A percentile compares a stretch with the other conserved stretches of the same genome.
Conservation (phyloP, 1,139 yeast species). For the Yamadazyma triangularis region DNA sequence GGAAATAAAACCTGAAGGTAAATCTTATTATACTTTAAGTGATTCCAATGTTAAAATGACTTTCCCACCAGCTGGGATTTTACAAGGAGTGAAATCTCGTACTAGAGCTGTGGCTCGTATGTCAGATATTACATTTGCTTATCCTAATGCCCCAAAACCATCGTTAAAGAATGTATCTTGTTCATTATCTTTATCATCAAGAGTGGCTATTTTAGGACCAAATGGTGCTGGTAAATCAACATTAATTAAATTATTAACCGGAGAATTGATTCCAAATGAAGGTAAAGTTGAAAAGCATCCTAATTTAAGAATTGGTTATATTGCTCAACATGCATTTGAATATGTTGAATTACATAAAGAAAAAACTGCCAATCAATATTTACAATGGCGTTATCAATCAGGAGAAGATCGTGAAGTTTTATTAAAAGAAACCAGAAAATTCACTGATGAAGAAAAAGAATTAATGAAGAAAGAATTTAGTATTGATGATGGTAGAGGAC, state of each 20-base stretch:
- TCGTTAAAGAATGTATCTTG: slow-evolving; percentile 77
- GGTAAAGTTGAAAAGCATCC: slow-evolving; percentile 98
- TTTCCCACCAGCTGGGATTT: slow-evolving; percentile 96
- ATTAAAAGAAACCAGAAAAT: slow-evolving; percentile 86
- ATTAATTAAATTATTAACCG: slow-evolving; percentile 86
- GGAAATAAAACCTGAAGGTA: slow-evolving; percentile 90
- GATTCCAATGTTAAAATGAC: slow-evolving; percentile 95
- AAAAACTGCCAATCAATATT: slow-evolving; percentile 93
- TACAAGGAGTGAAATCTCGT: slow-evolving; percentile 92
- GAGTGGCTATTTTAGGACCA: slow-evolving; percentile 96
- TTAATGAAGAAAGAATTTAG: slow-evolving; percentile 77
- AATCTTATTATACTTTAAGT: slow-evolving; percentile 91
- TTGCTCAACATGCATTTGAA: slow-evolving; percentile 97
- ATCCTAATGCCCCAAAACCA: slow-evolving; percentile 87
- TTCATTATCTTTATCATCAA: slow-evolving; percentile 83
- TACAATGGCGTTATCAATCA: slow-evolving; percentile 96
- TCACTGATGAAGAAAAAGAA: slow-evolving; percentile 77
- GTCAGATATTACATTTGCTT: slow-evolving; percentile 78
- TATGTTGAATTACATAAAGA: slow-evolving; percentile 97
- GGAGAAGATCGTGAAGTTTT: slow-evolving; percentile 98
- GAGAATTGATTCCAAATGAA: slow-evolving; percentile 76
- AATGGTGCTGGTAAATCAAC: slow-evolving; percentile 99
- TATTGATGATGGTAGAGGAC: slow-evolving; percentile 83
- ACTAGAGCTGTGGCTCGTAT: slow-evolving; percentile 95
- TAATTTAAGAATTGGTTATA: slow-evolving; percentile 94